Conservation (phyloP, 495 filamentous ascomycete species). For the Lophiotrema nucula region DNA sequence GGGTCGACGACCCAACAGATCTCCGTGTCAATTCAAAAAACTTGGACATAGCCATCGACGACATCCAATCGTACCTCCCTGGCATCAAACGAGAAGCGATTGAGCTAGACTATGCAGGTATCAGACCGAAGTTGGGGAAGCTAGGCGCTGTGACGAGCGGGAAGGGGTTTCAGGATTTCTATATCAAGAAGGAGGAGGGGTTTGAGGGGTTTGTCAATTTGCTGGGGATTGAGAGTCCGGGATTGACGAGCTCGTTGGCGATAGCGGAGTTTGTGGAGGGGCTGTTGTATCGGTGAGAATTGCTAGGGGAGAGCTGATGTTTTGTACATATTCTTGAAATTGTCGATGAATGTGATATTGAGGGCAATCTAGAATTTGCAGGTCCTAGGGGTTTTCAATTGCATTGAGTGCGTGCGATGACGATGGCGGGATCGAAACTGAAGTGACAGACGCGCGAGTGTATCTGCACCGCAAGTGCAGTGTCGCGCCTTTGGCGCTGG, state of each 20-base stretch:
- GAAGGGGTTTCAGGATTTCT: constrained; percentile 77
- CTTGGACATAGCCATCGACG: constrained; percentile 63
- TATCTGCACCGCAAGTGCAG: no score
- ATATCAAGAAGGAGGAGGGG: constrained; percentile 77
- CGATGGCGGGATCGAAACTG: no score
- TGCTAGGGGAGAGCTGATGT: no score
- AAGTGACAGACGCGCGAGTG: no score
- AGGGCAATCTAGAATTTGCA: no score
- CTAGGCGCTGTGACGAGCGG: constrained; percentile 55
- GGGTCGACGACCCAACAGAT: constrained; percentile 67
- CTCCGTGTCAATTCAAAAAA: constrained; percentile 56
- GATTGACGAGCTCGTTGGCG: constrained; percentile 83
- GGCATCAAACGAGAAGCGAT: constrained; percentile 63
- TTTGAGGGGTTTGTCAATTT: constrained; percentile 87
- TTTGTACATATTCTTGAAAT: no score
- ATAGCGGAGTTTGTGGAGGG: constrained; percentile 80
- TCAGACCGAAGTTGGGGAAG: constrained; percentile 78
- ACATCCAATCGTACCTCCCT: constrained; percentile 79
- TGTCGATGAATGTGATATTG: no score
- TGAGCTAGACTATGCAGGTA: constrained; percentile 83
- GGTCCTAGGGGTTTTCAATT: no score
- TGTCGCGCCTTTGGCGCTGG: no score
- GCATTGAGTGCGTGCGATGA: no score
- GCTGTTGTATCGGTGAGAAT: constrained; percentile 62
- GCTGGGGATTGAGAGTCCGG: constrained; percentile 91